Evolutionary conservation across 2,329 filamentous ascomycete species (phyloP), one percentile per base, ranked within the genome.

Genomic region (Catunica adiposa): DNA sequence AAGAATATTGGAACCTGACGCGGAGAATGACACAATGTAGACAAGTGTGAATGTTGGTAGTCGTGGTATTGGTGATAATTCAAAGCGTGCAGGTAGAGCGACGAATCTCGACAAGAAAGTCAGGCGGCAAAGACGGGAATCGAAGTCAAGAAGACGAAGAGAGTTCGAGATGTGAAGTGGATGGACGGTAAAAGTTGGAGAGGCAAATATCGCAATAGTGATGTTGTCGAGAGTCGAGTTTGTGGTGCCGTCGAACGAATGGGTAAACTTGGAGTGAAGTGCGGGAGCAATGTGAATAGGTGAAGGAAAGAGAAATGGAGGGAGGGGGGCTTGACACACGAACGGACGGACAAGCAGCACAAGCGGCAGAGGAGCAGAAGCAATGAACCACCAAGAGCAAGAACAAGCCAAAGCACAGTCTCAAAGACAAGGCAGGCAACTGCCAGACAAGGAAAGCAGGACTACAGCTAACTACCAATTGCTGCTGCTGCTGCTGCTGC

Each of bases 261-360:
- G 11, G 15, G 15, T 44, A 11, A n/a, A 15, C 3, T 17, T 44
- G 15, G 40, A 44, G 20, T 22, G 11, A 11, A 29, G 48, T 25
- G 47, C 7, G 26, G 23, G 3, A 31, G 14, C 15, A 51, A 31
- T 31, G 11, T 51, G 47, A 51, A 31, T 51, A 17, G 25, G 47
- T 51, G 47, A 51, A 51, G 47, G 26, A 31, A 17, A 31, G 26
- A 31, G 25, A 51, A 51, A 51, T 11, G 5, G 47, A 51, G 23
- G 25, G 47, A 51, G 20, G 47, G 47, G 47, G 47, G 47, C 23
- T 44, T 44, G 40, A 44, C 40, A 44, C 40, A 44, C 40, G 40
- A 44, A 44, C 40, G 20, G 40, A 44, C 40, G 40, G 40, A 44
- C 40, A 44, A 44, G 17, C 29, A 34, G 29, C 29, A 34, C 29